These are phyloP conservation scores for Pythium dissimile DNA, from an alignment of 352 stramenopile genomes.

Conservation along the genomic window DNA sequence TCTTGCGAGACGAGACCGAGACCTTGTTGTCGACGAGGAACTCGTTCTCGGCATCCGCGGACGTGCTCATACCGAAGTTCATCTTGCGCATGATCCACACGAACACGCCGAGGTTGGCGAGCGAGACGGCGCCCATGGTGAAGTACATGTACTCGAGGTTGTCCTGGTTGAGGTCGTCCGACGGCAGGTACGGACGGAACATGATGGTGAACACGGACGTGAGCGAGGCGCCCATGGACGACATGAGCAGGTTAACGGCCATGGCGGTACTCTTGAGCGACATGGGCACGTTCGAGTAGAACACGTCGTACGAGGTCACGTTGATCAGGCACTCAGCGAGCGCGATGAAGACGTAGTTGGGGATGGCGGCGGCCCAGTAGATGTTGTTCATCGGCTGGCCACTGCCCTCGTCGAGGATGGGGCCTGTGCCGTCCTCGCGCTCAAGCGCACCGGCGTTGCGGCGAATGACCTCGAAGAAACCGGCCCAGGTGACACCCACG, in stretches of 20 bases:
- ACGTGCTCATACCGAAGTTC: slow-evolving; percentile 47
- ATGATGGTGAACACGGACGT: slow-evolving; percentile 67
- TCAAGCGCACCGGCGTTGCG: slow-evolving; percentile 39
- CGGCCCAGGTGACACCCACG: slow-evolving; percentile 41
- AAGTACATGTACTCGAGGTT: slow-evolving; percentile 78
- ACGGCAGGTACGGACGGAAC: slow-evolving; percentile 46
- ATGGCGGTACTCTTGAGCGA: slow-evolving; percentile 57
- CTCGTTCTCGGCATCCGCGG: slow-evolving; percentile 4
- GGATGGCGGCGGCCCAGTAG: slow-evolving; percentile 44
- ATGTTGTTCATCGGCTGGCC: slow-evolving; percentile 60
- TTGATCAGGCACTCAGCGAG: slow-evolving; percentile 64
- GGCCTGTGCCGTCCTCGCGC: slow-evolving; percentile 23
- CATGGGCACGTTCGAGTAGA: slow-evolving; percentile 57
- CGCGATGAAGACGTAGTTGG: slow-evolving; percentile 58
- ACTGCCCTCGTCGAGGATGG: slow-evolving; percentile 39
- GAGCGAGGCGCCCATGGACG: slow-evolving; percentile 49
- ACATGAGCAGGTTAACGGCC: slow-evolving; percentile 64
- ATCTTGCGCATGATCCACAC: slow-evolving; percentile 51
- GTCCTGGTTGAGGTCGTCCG: slow-evolving; percentile 53
- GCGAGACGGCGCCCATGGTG: slow-evolving; percentile 34
- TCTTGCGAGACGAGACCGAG: slow-evolving; percentile 17
- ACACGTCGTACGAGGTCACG: slow-evolving; percentile 59
- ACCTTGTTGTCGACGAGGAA: slow-evolving; percentile 18
- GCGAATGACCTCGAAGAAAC: slow-evolving; percentile 50
- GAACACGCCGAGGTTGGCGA: slow-evolving; percentile 53